Percentiles rank a stretch among this genome's conserved stretches.
Conservation (phyloP, 306 rosid genomes). For the Canavalia ensiformis region DNA sequence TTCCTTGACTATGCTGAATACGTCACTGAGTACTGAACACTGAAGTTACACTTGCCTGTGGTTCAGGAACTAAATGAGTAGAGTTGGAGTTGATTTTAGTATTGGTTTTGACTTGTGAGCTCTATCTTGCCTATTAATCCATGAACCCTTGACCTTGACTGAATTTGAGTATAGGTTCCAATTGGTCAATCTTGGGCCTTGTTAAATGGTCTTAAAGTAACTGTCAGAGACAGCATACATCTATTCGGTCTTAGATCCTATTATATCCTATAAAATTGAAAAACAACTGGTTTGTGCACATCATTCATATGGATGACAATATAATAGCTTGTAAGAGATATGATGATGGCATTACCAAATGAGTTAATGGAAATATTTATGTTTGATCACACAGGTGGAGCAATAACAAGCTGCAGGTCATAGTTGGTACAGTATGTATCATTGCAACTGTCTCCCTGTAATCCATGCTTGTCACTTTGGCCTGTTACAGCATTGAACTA, state of each 20-base stretch:
- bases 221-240: slow-evolving; percentile 24
- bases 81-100: slow-evolving; percentile 35
- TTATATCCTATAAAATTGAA: slow-evolving; percentile 32
- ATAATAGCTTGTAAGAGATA: slow-evolving; percentile 29
- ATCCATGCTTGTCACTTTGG: slow-evolving; percentile 31
- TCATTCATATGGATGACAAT: slow-evolving; percentile 38
- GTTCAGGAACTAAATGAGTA: slow-evolving; percentile 18
- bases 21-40: slow-evolving; percentile 17
- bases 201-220: slow-evolving; percentile 40
- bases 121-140: slow-evolving; percentile 33
- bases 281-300: neutral
- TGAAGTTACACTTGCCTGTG: slow-evolving; percentile 16
- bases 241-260: slow-evolving; percentile 22
- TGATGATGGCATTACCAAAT: slow-evolving; percentile 11
- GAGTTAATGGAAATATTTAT: slow-evolving; percentile 34
- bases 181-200: slow-evolving; percentile 35
- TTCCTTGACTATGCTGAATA: slow-evolving; percentile 40
- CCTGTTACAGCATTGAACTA: slow-evolving; percentile 1
- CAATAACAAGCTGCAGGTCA: slow-evolving; percentile 83
- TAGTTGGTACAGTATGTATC: slow-evolving; percentile 89
- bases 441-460: slow-evolving; percentile 27
- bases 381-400: slow-evolving; percentile 78
- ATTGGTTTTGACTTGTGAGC: slow-evolving; percentile 32
- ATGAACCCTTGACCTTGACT: slow-evolving; percentile 18
- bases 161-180: slow-evolving; percentile 37